Conservation (phyloP, 2,329 filamentous ascomycete species). For the Fusarium floridanum region DNA sequence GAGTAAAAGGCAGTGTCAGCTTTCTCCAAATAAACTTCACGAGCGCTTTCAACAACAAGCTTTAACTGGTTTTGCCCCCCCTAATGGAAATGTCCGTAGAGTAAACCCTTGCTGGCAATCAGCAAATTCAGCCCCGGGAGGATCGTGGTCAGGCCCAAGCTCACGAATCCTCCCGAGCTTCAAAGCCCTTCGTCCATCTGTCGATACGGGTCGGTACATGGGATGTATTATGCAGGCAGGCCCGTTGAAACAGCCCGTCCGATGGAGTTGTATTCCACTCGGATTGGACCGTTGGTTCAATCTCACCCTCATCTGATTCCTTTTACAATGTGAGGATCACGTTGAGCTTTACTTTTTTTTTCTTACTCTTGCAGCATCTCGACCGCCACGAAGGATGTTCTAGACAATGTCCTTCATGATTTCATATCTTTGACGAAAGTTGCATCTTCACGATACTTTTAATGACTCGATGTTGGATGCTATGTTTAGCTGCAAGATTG, state of each 20-base stretch:
- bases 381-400: constrained; percentile 1
- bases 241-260: not conserved
- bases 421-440: not conserved
- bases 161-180: not conserved
- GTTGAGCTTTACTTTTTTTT: not conserved
- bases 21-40: not conserved
- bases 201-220: not conserved
- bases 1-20: not conserved
- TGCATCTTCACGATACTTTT: not conserved
- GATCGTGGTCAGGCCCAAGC: not conserved
- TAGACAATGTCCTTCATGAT: not conserved
- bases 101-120: not conserved
- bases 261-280: not conserved
- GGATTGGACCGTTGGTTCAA: not conserved
- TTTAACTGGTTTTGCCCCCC: constrained; percentile 14
- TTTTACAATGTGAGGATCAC: not conserved
- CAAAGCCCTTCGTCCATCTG: no score
- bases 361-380: not conserved
- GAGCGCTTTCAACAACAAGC: not conserved
- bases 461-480: not conserved
- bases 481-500: constrained; percentile 8
- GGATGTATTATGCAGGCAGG: not conserved
- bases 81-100: constrained; percentile 34
- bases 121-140: constrained; percentile 1
- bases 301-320: not conserved